Evolutionary conservation across 192 early-diverging fungal genomes (phyloP).

Genomic region (Podila horticola): DNA sequence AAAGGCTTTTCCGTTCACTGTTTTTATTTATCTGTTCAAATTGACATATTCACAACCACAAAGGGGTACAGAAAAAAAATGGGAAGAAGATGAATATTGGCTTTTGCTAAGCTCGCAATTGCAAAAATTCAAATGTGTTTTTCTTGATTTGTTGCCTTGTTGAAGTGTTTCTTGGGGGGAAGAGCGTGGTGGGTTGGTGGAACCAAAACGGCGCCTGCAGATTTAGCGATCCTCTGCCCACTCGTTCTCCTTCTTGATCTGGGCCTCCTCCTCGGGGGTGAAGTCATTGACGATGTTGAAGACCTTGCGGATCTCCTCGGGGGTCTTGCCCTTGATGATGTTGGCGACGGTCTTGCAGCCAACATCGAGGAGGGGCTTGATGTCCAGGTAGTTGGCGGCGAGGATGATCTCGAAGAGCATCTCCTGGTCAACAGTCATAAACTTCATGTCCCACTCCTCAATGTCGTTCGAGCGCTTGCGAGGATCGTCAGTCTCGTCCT

Average conservation of each 20-base stretch:
- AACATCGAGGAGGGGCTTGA: constrained; percentile 71
- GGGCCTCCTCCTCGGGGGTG: constrained; percentile 75
- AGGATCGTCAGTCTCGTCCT: constrained; percentile 57
- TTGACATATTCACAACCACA: no score
- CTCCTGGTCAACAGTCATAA: constrained; percentile 79
- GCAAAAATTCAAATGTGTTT: no score
- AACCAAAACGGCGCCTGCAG: not conserved
- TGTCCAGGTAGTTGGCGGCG: constrained; percentile 89
- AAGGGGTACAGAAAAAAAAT: no score
- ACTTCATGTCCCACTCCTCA: constrained; percentile 80
- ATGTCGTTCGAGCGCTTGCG: constrained; percentile 75
- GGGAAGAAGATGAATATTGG: no score
- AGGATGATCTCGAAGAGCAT: constrained; percentile 81
- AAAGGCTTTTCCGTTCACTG: no score
- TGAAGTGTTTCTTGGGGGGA: no score
- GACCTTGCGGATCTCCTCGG: constrained; percentile 82
- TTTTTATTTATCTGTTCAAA: no score
- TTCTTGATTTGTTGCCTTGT: no score
- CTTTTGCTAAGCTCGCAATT: no score
- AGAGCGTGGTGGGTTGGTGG: no score
- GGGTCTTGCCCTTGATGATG: constrained; percentile 88
- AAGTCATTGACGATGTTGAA: constrained; percentile 77
- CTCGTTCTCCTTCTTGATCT: constrained; percentile 64
- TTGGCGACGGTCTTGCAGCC: constrained; percentile 87
- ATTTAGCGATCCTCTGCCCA: constrained; percentile 65